Conservation (phyloP, 495 filamentous ascomycete genomes). For the Aspergillus asperescens region DNA sequence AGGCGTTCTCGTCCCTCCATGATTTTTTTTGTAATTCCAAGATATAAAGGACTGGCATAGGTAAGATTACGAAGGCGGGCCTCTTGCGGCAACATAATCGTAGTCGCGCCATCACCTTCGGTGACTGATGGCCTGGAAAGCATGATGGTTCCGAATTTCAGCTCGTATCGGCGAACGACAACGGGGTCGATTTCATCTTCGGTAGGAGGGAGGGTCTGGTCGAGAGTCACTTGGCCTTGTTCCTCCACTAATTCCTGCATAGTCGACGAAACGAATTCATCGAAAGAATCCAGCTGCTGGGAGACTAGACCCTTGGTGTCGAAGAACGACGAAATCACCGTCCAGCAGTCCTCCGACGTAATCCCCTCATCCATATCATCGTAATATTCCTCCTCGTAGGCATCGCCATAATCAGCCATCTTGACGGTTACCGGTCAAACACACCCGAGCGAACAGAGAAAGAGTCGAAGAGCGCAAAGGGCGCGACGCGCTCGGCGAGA, state of each 20-base stretch:
- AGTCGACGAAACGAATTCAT: conserved; percentile 88
- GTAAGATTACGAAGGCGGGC: conserved; percentile 92
- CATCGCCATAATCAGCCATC: conserved; percentile 52
- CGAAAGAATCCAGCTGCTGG: conserved; percentile 96
- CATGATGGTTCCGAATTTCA: conserved; percentile 81
- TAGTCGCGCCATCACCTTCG: conserved; percentile 83
- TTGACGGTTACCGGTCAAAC: conserved; percentile 16
- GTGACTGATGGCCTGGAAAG: conserved; percentile 82
- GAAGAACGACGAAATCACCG: conserved; percentile 94
- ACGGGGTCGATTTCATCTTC: conserved; percentile 66
- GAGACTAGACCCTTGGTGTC: conserved; percentile 92
- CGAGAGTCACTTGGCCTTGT: conserved; percentile 79
- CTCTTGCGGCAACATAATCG: conserved; percentile 80
- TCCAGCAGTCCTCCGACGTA: conserved; percentile 91
- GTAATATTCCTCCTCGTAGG: conserved; percentile 49
- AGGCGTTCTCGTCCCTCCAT: conserved; percentile 74
- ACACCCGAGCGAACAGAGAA: conserved; percentile 6
- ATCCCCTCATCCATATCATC: conserved; percentile 65
- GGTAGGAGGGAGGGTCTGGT: conserved; percentile 71
- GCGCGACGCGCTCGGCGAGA: conserved; percentile 25
- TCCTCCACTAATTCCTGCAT: conserved; percentile 91
- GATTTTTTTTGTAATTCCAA: conserved; percentile 73
- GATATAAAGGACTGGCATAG: conserved; percentile 85
- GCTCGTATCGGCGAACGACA: conserved; percentile 81
- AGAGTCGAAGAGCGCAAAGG: conserved; percentile 28